A percentile compares a stretch with the other conserved stretches of the same genome.
These are phyloP conservation scores for Telopea speciosissima DNA, from an alignment of 177 flowering plant species.

Conservation along the genomic window DNA sequence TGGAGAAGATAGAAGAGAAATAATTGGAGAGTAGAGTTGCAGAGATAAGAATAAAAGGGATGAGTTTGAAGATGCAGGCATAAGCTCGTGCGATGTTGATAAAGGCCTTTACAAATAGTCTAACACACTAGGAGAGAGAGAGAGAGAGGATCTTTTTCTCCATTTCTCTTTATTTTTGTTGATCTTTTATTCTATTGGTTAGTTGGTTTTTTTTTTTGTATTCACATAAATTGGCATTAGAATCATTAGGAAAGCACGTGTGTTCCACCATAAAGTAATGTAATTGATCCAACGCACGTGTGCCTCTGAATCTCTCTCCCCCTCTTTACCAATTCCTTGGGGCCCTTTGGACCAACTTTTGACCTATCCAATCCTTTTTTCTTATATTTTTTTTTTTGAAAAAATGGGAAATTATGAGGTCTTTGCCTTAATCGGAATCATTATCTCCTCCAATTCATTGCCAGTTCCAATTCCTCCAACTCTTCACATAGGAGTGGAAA, in stretches of 20 bases:
- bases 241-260: slow-evolving; percentile 14
- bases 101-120: slow-evolving; percentile 24
- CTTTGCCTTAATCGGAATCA: no score
- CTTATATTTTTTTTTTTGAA: no score
- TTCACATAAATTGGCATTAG: neutral
- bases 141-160: neutral
- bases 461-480: no score
- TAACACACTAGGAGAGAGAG: slow-evolving; percentile 11
- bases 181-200: neutral
- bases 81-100: slow-evolving; percentile 50
- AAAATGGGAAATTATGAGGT: no score
- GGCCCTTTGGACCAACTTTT: no score
- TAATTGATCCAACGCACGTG: no score
- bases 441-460: no score
- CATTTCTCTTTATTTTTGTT: neutral
- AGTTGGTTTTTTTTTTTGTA: neutral
- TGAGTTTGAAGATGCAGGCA: slow-evolving; percentile 14
- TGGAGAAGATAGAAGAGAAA: slow-evolving; percentile 24
- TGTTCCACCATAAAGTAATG: slow-evolving; percentile 5
- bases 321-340: no score
- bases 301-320: no score
- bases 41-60: slow-evolving; percentile 24
- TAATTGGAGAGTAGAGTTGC: slow-evolving; percentile 38
- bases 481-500: no score
- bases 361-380: no score